These are phyloP conservation scores for Puya raimondii DNA, from an alignment of 176 grass and related monocot species.

Conservation along the genomic window DNA sequence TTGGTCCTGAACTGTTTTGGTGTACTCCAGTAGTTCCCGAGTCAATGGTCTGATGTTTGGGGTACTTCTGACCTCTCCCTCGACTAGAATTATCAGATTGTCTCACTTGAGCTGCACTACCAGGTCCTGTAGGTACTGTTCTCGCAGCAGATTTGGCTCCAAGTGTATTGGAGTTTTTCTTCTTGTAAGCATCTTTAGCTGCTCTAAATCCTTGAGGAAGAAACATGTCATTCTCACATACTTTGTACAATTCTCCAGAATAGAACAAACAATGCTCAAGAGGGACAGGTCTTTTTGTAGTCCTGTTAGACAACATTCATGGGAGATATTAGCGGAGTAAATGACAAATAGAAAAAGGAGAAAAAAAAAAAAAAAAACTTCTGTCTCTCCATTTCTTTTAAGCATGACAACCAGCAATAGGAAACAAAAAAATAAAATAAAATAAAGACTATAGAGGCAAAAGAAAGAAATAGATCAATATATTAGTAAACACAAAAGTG, in stretches of 20 bases:
- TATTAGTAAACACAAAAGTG: background rate
- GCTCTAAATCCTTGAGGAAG: slow-evolving; percentile 77
- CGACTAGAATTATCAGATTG: slow-evolving; percentile 40
- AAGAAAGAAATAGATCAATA: background rate
- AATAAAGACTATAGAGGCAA: background rate
- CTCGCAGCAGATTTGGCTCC: slow-evolving; percentile 47
- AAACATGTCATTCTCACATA: slow-evolving; percentile 78
- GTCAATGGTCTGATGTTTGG: slow-evolving; percentile 41
- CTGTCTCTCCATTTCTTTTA: background rate
- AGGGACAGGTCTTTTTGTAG: slow-evolving; percentile 78
- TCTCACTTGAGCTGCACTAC: slow-evolving; percentile 42
- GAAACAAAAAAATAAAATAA: background rate
- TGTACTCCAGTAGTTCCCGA: slow-evolving; percentile 32
- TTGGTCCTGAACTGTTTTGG: slow-evolving; percentile 49
- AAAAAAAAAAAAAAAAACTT: background rate
- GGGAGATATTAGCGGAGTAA: background rate
- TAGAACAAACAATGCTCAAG: slow-evolving; percentile 98
- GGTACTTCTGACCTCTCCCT: slow-evolving; percentile 65
- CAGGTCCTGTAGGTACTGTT: slow-evolving; percentile 22
- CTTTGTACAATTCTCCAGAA: slow-evolving; percentile 65
- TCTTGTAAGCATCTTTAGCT: slow-evolving; percentile 83
- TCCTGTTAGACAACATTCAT: slow-evolving; percentile 43
- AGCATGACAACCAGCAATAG: background rate
- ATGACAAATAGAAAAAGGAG: background rate
- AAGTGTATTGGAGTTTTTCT: slow-evolving; percentile 44